Evolutionary conservation across 768 basidiomycete genomes (phyloP), one percentile per base, ranked within the genome.

Genomic region (Tylopilus subfusipes): DNA sequence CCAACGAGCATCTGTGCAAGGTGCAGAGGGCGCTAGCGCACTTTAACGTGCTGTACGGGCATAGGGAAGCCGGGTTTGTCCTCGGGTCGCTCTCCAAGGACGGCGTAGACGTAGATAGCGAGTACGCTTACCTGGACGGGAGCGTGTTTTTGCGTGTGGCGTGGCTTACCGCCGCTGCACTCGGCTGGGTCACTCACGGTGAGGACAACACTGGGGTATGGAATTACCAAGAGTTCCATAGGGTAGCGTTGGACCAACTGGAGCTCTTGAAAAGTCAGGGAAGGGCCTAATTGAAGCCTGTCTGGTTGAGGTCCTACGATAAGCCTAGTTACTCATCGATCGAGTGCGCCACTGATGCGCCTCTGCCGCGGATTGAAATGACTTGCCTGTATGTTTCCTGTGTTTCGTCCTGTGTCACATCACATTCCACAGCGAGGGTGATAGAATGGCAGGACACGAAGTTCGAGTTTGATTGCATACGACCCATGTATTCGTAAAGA

Each of bases 131-230:
- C 31, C 60, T 82, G 12, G 86, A 88, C 63, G 86, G 86, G 10
- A 80, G 79, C 18, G 60, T 90, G 45, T 90, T 90, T 63, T 59
- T 85, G 34, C 73, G 85, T 42, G 72, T 73, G 0, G 85, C 84
- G 5, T 76, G 77, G 53, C 58, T 85, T 63, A 81, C 81, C 5
- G 72, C 75, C 22, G 72, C 76, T 52, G 68, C 75, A 9, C 61
- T 75, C 52, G 71, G 73, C 8, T 74, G 74, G 73, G 70, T 76
- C 10, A 65, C 70, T 16, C 75, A 78, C 49, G 77, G 76, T 0
- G 72, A 70, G 56, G 50, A 42, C 0, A 67, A 70, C 48, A 43
- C 64, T 22, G 59, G 53, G 1, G 51, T 56, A 6, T 70, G 69
- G 69, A 54, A 68, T 49, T 70, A 68, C 44, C 63, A 65, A 51